These are phyloP conservation scores for Diutina mesorugosa DNA, from an alignment of 1,139 yeast genomes.

Conservation along the genomic window DNA sequence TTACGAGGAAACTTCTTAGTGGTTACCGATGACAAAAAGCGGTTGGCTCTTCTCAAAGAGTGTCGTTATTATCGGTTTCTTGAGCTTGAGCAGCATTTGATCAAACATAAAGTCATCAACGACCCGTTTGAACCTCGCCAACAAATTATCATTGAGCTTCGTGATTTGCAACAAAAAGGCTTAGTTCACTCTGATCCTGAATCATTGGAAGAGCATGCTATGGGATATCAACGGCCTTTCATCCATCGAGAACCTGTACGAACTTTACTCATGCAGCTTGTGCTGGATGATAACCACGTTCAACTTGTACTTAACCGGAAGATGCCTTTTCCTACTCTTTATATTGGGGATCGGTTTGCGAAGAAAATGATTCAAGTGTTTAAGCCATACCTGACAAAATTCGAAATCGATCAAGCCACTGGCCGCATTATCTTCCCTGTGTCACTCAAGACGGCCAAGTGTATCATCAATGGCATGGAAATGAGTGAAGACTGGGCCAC, in stretches of 20 bases:
- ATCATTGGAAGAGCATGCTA: conserved; percentile 4
- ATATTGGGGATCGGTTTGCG: conserved; percentile 15
- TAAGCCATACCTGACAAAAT: conserved; percentile 11
- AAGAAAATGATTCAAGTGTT: conserved; percentile 16
- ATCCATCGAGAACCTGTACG: conserved; percentile 27
- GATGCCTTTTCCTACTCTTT: conserved; percentile 14
- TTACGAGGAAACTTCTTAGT: conserved; percentile 40
- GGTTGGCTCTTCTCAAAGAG: conserved; percentile 47
- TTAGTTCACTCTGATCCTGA: background rate
- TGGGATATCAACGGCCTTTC: conserved; percentile 44
- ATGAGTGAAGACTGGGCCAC: conserved; percentile 24
- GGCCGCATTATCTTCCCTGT: conserved; percentile 13
- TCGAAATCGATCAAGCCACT: conserved; percentile 10
- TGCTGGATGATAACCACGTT: conserved; percentile 10
- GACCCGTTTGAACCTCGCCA: conserved; percentile 32
- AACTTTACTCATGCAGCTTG: conserved; percentile 44
- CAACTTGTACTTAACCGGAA: conserved; percentile 18
- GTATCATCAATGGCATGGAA: conserved; percentile 22
- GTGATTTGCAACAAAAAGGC: background rate
- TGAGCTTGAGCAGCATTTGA: conserved; percentile 58
- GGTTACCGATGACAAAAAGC: conserved; percentile 39
- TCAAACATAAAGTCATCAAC: conserved; percentile 35
- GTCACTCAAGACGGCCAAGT: conserved; percentile 16
- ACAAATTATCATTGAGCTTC: conserved; percentile 37
- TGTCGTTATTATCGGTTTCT: conserved; percentile 67